These are phyloP conservation scores for Geotrichum cucujoidarum DNA, from an alignment of 1,139 yeast genomes.

Conservation along the genomic window DNA sequence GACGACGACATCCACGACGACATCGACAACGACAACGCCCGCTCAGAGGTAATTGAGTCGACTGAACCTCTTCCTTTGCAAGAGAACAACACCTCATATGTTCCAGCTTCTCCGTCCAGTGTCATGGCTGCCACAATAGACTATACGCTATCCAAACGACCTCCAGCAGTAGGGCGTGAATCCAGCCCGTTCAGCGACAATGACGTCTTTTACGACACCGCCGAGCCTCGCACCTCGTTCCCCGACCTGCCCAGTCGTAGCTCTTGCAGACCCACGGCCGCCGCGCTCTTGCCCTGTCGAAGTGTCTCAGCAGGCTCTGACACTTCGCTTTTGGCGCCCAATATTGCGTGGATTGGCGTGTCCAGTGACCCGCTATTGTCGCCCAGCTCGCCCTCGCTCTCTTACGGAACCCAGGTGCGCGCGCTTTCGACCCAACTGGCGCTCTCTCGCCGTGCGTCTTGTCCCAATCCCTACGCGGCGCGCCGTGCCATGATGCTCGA, in stretches of 20 bases:
- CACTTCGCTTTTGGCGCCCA: not conserved
- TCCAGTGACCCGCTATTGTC: not conserved
- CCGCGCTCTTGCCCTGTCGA: not conserved
- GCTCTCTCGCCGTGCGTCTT: not conserved
- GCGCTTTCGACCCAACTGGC: not conserved
- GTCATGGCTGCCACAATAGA: not conserved
- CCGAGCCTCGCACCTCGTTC: not conserved
- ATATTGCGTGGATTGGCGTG: not conserved
- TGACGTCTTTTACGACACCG: not conserved
- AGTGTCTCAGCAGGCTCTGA: not conserved
- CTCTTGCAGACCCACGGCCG: not conserved
- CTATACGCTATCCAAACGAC: not conserved
- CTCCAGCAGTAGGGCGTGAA: not conserved
- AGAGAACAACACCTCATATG: not conserved
- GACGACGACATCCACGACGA: not conserved
- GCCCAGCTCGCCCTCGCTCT: not conserved
- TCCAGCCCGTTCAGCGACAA: not conserved
- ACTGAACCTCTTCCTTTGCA: not conserved
- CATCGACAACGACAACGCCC: not conserved
- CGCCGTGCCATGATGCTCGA: not conserved
- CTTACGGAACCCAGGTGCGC: not conserved
- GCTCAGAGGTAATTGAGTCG: not conserved
- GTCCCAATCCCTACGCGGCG: not conserved
- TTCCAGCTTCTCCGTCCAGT: not conserved
- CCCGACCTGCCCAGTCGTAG: not conserved